Base-by-base conservation (phyloP, 352 stramenopile species). In the Paralagenidium karlingii region DNA sequence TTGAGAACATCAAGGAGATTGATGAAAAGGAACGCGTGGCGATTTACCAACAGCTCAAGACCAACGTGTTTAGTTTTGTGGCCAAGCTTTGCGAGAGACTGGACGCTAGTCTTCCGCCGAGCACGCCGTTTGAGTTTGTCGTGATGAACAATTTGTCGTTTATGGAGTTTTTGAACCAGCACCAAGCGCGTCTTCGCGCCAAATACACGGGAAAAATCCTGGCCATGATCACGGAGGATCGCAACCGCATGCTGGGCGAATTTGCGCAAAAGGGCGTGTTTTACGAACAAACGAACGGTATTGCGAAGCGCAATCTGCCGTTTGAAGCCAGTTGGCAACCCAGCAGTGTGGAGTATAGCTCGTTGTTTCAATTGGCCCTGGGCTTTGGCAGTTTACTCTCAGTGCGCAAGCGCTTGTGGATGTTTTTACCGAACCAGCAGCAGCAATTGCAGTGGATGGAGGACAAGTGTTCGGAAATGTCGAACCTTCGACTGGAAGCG, bases 191-290 rank as follows among this genome's bases (percentile, higher is more conserved):
- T 9, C 53, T 70, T 11, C 59, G 53, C 1, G 43, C 53, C 26
- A 68, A 70, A 30, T 70, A 59, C 59, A 53, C 58, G 9, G 53
- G 56, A 20, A 75, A 75, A 28, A 56, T 68, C 29, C 38, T 75
- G 22, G 24, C 62, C 10, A 63, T 70, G 62, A 75, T 75, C 50
- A 75, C 62, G 3, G 59, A 70, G 13, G 62, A 75, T 27, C 58
- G 62, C 36, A 75, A 75, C 47, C 55, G 62, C 42, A 65, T 75
- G 49, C 58, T 68, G 31, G 28, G 56, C 19, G 62, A 65, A 38
- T 65, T 65, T 29, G 47, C 55, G 13, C 50, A 60, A 20, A 55
- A 50, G 11, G 51, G 59, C n/a, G 45, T 42, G 13, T 60, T 70
- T 18, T 68, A 68, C 42, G 56, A 70, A n/a, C 37, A 52, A 24